Conservation (phyloP, 1,139 yeast genomes). For the Diutina neorugosa region DNA sequence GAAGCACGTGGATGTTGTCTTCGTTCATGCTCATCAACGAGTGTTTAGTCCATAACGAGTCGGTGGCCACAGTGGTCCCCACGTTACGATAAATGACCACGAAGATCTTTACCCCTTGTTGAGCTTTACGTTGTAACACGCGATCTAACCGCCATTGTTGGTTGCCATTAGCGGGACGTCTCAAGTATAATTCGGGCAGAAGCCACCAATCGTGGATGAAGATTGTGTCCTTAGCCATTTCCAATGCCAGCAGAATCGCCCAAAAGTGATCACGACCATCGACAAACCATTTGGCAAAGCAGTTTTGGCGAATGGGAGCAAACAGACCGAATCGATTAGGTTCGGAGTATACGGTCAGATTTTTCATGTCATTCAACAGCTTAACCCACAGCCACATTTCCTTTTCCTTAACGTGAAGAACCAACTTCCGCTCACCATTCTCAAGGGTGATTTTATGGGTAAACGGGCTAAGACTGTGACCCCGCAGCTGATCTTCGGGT, state of each 20-base stretch:
- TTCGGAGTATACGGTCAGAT: slow-evolving; percentile 58
- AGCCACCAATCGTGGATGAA: slow-evolving; percentile 99
- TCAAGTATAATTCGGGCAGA: slow-evolving; percentile 81
- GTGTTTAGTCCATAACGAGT: slow-evolving; percentile 89
- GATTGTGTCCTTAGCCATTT: slow-evolving; percentile 88
- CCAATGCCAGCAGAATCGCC: slow-evolving; percentile 88
- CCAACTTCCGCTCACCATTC: slow-evolving; percentile 69
- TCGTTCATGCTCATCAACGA: slow-evolving; percentile 73
- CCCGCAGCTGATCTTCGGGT: slow-evolving; percentile 11
- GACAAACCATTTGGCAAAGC: slow-evolving; percentile 93
- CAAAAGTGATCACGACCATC: slow-evolving; percentile 95
- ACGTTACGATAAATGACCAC: slow-evolving; percentile 93
- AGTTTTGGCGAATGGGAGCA: slow-evolving; percentile 80
- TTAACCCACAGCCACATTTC: slow-evolving; percentile 69
- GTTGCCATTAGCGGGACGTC: slow-evolving; percentile 92
- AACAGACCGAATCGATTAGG: slow-evolving; percentile 74
- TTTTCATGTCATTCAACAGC: slow-evolving; percentile 61
- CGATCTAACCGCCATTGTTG: slow-evolving; percentile 92
- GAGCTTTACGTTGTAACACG: slow-evolving; percentile 77
- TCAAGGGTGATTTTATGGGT: slow-evolving; percentile 45
- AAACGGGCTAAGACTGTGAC: not conserved
- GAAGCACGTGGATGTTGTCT: slow-evolving; percentile 75
- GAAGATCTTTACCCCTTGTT: slow-evolving; percentile 87
- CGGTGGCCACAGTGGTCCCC: slow-evolving; percentile 86
- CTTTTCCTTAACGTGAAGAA: slow-evolving; percentile 56